Base-by-base conservation (phyloP, 257 asterid species). In the Solanum arcanum region DNA sequence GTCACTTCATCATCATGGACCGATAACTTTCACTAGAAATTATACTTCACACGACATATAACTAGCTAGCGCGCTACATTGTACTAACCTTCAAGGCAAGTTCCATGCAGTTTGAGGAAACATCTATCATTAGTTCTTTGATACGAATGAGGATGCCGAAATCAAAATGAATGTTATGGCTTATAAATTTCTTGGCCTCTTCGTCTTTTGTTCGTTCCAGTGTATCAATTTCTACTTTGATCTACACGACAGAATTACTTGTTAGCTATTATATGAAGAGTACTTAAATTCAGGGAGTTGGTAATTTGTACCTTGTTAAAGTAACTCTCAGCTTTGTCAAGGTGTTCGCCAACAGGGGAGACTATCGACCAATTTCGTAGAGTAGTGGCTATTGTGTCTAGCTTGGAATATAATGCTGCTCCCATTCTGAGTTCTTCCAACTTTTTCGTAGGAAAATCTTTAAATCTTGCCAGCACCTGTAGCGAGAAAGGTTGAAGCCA, bases 21-120 rank as follows among this genome's bases (percentile, higher is more conserved):
- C 44, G 4, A 9, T 23, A 9, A 86, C 25, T 56, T 86, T 2
- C 46, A 46, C 29, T n/a, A 4, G 52, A 31, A 29, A 64, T 47
- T 25, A 37, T 74, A 78, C 64, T 27, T 6, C 20, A 60, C 29
- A 52, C 62, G 62, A 7, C 62, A 66, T 37, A 56, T 56, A 20
- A 56, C 12, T 72, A 88, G 59, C 21, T 86, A 37, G 62, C 62
- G 39, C 39, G 39, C 7, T 52, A 16, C 46, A 42, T 15, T 59
- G 70, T 23, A 89, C 91, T 77, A 64, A 96, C 99, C 98, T 95
- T 91, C 56, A 96, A 91, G 21, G 94, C 97, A 84, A 92, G 80
- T 84, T 96, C 99, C 98, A 96, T 96, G 86, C 98, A 95, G 90
- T 90, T 83, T 27, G 99, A 95, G 78, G 98, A 96, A 86, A 96